phyloP scores from a whole-genome alignment of 139 green algal species.

The Tetraselmis chui region DNA sequence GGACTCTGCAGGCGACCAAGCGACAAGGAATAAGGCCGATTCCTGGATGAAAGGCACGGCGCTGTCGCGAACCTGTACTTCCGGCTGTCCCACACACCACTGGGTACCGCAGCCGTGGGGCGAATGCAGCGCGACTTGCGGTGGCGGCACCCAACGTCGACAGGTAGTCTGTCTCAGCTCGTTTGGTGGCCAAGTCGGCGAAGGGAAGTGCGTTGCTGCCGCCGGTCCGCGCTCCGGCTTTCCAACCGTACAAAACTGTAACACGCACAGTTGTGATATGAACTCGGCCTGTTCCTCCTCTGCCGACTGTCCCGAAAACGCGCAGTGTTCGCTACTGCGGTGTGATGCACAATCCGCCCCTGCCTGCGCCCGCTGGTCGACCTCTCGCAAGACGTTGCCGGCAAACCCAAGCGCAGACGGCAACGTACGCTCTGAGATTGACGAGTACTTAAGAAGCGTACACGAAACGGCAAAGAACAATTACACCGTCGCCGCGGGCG shows the following conservation, averaged over 20 bases:
- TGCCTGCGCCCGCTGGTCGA: neutral
- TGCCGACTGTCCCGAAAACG: constrained; percentile 29
- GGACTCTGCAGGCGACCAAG: too few relatives aligned
- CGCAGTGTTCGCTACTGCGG: constrained; percentile 10
- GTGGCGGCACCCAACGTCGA: constrained; percentile 21
- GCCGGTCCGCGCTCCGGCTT: neutral
- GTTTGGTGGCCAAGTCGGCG: neutral
- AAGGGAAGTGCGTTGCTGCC: constrained; percentile 6
- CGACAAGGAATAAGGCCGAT: too few relatives aligned
- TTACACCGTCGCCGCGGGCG: too few relatives aligned
- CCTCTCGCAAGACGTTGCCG: too few relatives aligned
- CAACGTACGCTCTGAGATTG: too few relatives aligned
- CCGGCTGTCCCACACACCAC: neutral
- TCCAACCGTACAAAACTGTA: constrained; percentile 9
- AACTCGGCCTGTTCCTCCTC: neutral
- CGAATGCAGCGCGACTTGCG: constrained; percentile 24
- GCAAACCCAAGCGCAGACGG: too few relatives aligned
- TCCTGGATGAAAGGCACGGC: too few relatives aligned
- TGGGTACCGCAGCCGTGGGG: constrained; percentile 17
- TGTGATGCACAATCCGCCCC: neutral
- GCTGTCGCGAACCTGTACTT: neutral
- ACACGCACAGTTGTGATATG: constrained; percentile 17
- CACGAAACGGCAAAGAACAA: too few relatives aligned
- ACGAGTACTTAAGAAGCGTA: too few relatives aligned
- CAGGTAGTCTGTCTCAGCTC: constrained; percentile 18